Evolutionary conservation across 108 stramenopile genomes (phyloP).

Genomic region (Cyclotella distinguenda): DNA sequence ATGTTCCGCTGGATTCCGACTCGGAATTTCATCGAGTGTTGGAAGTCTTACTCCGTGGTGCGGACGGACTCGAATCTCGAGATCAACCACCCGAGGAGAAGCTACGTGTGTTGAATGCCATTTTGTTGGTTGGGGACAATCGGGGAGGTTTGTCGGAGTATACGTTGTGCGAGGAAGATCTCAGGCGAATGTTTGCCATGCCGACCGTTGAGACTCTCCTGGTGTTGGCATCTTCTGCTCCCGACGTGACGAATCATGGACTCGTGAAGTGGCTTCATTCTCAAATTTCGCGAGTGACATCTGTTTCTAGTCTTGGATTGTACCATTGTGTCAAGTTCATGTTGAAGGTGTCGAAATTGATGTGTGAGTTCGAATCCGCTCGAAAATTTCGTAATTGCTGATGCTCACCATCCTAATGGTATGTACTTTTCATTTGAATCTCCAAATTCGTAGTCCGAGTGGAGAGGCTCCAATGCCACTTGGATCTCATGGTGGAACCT

Average conservation of each 20-base stretch:
- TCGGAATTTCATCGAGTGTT: slow-evolving; percentile 4
- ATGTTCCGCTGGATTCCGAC: slow-evolving; percentile 7
- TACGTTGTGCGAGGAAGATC: slow-evolving; percentile 15
- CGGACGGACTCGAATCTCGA: background rate
- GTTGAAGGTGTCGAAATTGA: slow-evolving; percentile 34
- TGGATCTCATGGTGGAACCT: slow-evolving; percentile 15
- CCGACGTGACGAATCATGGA: slow-evolving; percentile 5
- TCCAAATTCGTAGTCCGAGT: slow-evolving; percentile 10
- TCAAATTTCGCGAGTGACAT: background rate
- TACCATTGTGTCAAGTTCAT: slow-evolving; percentile 25
- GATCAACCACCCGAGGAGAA: slow-evolving; percentile 7
- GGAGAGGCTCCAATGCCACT: slow-evolving; percentile 24
- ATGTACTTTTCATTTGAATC: background rate
- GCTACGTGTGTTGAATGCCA: background rate
- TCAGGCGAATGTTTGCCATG: slow-evolving; percentile 22
- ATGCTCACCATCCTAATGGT: background rate
- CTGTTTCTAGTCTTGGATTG: background rate
- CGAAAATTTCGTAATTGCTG: background rate
- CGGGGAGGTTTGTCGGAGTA: background rate
- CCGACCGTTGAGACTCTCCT: slow-evolving; percentile 15
- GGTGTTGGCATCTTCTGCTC: slow-evolving; percentile 1
- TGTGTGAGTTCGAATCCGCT: background rate
- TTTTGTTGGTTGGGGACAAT: slow-evolving; percentile 4
- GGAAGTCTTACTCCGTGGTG: slow-evolving; percentile 7
- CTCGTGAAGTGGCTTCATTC: slow-evolving; percentile 1